Evolutionary conservation across 1,139 yeast genomes (phyloP), one percentile per base, ranked within the genome.

Genomic region (Taphrina communis): DNA sequence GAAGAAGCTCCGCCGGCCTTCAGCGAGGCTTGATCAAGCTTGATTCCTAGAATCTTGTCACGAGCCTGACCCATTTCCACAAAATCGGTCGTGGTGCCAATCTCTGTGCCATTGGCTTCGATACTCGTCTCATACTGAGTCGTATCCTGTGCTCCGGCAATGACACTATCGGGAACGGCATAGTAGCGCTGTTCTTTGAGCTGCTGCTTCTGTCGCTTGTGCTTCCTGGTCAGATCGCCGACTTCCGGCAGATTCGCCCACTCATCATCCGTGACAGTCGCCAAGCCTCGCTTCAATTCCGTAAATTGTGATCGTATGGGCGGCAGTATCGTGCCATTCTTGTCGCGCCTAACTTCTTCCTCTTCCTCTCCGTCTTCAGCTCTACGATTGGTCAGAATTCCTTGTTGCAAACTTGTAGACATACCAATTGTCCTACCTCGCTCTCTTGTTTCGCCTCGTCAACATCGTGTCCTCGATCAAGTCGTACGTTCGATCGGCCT

Each of bases 161-260:
- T 67, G 1, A 91, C 79, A 2, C 86, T 77, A 76, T 94, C 98
- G 0, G 97, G 96, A 4, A 89, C 90, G 14, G 97, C 91, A 76
- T 91, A 93, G 53, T 84, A 85, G 1, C 67, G 53, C 70, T 97
- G 79, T 73, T 87, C 87, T 70, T 85, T 86, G 75, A 82, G 84
- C 74, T 88, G 89, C 65, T 85, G 84, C 69, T 87, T 82, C 59
- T 86, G 77, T 65, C 97, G 80, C 74, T 92, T 91, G 76, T 92
- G 91, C 71, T 86, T 81, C 74, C 88, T 83, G 0, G 99, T 94
- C 74, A 90, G 80, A 78, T 94, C 99, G 1, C 92, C 90, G 0
- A 92, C 95, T 72, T 91, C 97, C 0, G 99, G 98, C 6, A 94
- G 76, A 72, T 81, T 82, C 2, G 85, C 83, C 99, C 99, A 94